Base-by-base conservation (phyloP, 176 grass and related monocot species). In the Aegilops speltoides region DNA sequence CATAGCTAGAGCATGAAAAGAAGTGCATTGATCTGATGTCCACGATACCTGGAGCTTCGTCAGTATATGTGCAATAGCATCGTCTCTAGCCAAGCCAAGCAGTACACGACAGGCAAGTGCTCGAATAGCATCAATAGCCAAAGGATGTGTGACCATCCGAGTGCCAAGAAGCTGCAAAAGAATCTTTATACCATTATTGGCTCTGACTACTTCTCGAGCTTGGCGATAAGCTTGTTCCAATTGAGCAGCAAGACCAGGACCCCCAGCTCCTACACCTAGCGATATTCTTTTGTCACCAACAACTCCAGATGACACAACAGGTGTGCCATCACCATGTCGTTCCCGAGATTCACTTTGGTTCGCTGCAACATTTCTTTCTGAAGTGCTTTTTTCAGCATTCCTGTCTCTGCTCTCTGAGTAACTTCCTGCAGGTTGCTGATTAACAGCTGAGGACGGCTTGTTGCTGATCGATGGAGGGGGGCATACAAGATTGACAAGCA, bases 121-220 rank as follows among this genome's bases (percentile, higher is more conserved):
- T 50, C 97, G 86, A 85, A 99, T 99, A 54, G 86, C 70, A 85
- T 99, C 97, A 83, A 96, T 89, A 82, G 93, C 89, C 60, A 88
- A 89, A 73, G 94, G 91, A 80, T 92, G 97, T 43, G 93, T 96
- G 76, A 96, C 95, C 97, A 99, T 94, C 37, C 94, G 83, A 84
- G 94, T 89, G 68, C 90, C 84, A 19, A 99, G 90, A 90, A 99
- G 92, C 88, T 96, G 94, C 65, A 99, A 88, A 73, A 99, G 88
- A 86, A 99, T 90, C 70, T 99, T 99, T 88, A 99, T 99, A 68
- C 97, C 97, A 79, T 96, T 99, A 79, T 99, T 96, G 26, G 97
- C 84, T 92, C 97, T 91, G 29, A 99, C 92, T 82, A 93, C 90
- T 91, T 96, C 97, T 74, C 97, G 87, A 78, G 97, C 97, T 84